Conservation (phyloP, 192 early-diverging fungal genomes). For the Spizellomyces punctatus region DNA sequence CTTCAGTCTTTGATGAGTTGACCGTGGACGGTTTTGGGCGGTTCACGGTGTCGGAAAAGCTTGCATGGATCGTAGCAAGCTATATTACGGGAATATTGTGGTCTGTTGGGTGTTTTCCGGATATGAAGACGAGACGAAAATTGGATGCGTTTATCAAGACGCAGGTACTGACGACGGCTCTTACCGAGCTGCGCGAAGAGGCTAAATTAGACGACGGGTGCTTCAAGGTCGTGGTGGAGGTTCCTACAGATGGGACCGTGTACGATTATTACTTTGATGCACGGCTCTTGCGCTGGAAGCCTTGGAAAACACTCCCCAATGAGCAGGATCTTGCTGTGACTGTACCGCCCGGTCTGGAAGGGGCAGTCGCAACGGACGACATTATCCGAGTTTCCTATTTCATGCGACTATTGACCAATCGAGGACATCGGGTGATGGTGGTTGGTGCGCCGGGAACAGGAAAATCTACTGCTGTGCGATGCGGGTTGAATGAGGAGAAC, state of each 20-base stretch:
- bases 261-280: conserved; percentile 42
- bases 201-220: not conserved
- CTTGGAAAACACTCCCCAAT: conserved; percentile 18
- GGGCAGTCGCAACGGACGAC: conserved; percentile 27
- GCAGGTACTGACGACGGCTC: not conserved
- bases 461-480: conserved; percentile 21
- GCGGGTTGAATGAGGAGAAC: conserved; percentile 14
- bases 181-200: conserved; percentile 12
- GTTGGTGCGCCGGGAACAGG: conserved; percentile 28
- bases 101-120: conserved; percentile 24
- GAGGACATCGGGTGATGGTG: conserved; percentile 16
- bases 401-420: conserved; percentile 15
- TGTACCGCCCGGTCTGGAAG: not conserved
- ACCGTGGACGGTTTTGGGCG: conserved; percentile 27
- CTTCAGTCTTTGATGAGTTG: conserved; percentile 24
- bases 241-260: conserved; percentile 22
- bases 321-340: conserved; percentile 4
- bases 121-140: conserved; percentile 2
- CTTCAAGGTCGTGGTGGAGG: not conserved
- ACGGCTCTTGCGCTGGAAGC: conserved; percentile 35
- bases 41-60: conserved; percentile 34
- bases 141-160: conserved; percentile 22
- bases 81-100: conserved; percentile 33
- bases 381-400: conserved; percentile 30
- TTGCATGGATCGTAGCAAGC: conserved; percentile 28